Evolutionary conservation across 2,329 filamentous ascomycete genomes (phyloP), one percentile per base, ranked within the genome.

Genomic region (Aspergillus oerlinghausenensis): DNA sequence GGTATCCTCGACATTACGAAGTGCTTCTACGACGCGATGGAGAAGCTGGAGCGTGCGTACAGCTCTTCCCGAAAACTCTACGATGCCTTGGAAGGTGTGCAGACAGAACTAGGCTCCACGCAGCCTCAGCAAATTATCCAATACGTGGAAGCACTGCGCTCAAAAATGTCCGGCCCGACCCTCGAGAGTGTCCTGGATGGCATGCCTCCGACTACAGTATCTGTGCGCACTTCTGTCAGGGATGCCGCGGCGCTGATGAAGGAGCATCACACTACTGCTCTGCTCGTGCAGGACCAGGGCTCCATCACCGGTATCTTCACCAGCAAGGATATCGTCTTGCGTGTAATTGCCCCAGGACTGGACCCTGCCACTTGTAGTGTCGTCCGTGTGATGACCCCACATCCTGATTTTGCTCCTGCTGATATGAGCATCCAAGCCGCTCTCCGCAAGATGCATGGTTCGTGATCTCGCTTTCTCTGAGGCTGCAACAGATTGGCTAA

Each of bases 11-110:
- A 99, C 75, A 99, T 99, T 67, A 99, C 94, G 56, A 99, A 97
- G 78, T 99, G 94, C 78, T 99, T 99, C 77, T 99, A 99, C 77
- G 94, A 99, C 77, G 94, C 94, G 47, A 99, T 99, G 94, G 94
- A 99, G 81, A 99, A 99, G 81, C 80, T 99, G 59, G 94, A 99
- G 80, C 88, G 94, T 52, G 94, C 94, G 51, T 99, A 99, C 75
- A 92, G 91, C 63, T 97, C 94, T 17, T 99, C 94, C n/a, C 87
- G 94, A 65, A 96, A 97, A 77, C 84, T 99, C 23, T 97, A 99
- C 74, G 94, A 97, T 80, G 94, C 94, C 35, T 80, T 99, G 57
- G 94, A 99, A 77, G 94, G 94, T 74, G 94, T 99, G 3, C 94
- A 99, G 77, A 96, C 93, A 1, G 94, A 99, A 75, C 82, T 99